Evolutionary conservation across 805 yeast species (phyloP).

Genomic region (Kluyveromyces starmeri): DNA sequence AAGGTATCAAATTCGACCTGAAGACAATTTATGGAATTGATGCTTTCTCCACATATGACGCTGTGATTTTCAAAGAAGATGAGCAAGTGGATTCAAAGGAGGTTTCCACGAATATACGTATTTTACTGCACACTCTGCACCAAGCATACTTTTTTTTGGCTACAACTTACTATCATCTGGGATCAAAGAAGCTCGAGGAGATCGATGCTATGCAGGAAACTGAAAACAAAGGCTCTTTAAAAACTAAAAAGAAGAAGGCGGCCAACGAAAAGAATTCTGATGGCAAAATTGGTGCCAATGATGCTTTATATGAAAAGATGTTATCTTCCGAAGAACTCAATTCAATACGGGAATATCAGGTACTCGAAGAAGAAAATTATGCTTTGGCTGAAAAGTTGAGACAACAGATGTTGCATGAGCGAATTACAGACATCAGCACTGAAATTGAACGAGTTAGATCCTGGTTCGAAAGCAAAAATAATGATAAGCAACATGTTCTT

Average conservation of each 20-base stretch:
- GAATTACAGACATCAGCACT: constrained; percentile 23
- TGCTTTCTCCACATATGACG: constrained; percentile 10
- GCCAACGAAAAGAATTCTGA: constrained; percentile 17
- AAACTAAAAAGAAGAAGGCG: constrained; percentile 13
- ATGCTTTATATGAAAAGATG: too few relatives aligned
- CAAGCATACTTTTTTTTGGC: constrained; percentile 73
- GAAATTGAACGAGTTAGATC: constrained; percentile 21
- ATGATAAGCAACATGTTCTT: neutral
- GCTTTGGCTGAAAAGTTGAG: constrained; percentile 55
- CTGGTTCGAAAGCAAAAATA: constrained; percentile 4
- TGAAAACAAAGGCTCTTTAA: constrained; percentile 8
- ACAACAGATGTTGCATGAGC: constrained; percentile 36
- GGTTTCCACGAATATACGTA: constrained; percentile 1
- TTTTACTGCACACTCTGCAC: constrained; percentile 50
- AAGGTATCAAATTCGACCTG: constrained; percentile 24
- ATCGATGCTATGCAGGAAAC: constrained; percentile 24
- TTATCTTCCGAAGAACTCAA: too few relatives aligned
- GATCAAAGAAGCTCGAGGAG: constrained; percentile 21
- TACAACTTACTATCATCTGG: constrained; percentile 24
- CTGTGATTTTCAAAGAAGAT: neutral
- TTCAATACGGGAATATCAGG: too few relatives aligned
- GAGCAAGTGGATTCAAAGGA: neutral
- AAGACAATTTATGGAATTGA: constrained; percentile 14
- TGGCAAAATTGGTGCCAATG: too few relatives aligned
- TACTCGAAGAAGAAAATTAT: constrained; percentile 45